Evolutionary conservation across 192 early-diverging fungal genomes (phyloP).

Genomic region (Glomus cerebriforme): DNA sequence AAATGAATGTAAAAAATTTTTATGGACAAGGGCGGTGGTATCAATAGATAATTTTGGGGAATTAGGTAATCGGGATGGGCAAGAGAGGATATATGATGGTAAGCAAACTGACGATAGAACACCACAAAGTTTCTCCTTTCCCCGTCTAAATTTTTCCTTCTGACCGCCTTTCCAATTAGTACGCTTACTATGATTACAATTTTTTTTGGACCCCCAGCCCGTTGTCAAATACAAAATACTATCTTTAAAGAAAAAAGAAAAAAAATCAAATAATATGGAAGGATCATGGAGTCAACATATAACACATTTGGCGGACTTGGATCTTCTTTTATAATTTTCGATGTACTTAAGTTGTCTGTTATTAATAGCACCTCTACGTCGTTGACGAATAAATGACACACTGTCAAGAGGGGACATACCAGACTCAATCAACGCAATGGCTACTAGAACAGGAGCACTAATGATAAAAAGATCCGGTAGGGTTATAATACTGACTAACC

Average conservation of each 20-base stretch:
- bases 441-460: slow-evolving; percentile 88
- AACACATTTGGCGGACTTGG: slow-evolving; percentile 22
- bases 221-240: neutral
- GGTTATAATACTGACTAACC: neutral
- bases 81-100: neutral
- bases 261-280: neutral
- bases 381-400: slow-evolving; percentile 70
- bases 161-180: neutral
- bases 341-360: slow-evolving; percentile 73
- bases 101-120: neutral
- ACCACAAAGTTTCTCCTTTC: neutral
- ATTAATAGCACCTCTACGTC: slow-evolving; percentile 80
- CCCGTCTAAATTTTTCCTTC: neutral
- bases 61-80: neutral
- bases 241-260: neutral
- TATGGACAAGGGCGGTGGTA: neutral
- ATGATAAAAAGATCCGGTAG: neutral
- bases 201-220: neutral
- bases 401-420: slow-evolving; percentile 78
- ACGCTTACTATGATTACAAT: neutral
- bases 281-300: slow-evolving; percentile 2
- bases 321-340: slow-evolving; percentile 47
- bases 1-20: neutral
- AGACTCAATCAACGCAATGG: slow-evolving; percentile 75
- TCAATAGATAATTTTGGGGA: neutral